A percentile compares a stretch with the other conserved stretches of the same genome.
phyloP scores from a whole-genome alignment of 768 basidiomycete species.

The Panaeolus papilionaceus region DNA sequence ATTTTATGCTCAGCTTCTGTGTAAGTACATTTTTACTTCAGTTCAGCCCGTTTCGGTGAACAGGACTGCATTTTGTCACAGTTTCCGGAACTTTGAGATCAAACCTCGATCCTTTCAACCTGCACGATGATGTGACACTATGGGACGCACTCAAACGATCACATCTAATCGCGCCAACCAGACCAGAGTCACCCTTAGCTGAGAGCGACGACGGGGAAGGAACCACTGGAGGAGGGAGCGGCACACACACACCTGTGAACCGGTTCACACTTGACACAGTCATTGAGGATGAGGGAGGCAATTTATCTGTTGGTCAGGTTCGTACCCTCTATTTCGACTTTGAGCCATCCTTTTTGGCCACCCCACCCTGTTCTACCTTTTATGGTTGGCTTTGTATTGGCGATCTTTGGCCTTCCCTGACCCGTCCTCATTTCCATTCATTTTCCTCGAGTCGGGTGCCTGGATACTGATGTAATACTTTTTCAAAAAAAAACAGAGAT shows the following conservation, averaged over 20 bases:
- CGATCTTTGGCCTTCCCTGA: neutral
- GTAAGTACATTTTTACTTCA: conserved; percentile 35
- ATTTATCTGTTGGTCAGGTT: conserved; percentile 78
- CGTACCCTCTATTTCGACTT: conserved; percentile 23
- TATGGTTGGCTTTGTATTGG: neutral
- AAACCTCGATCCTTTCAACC: conserved; percentile 90
- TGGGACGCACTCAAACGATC: conserved; percentile 91
- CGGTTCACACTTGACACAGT: conserved; percentile 85
- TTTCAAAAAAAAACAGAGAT: conserved; percentile 53
- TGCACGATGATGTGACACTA: conserved; percentile 78
- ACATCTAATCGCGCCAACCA: conserved; percentile 65
- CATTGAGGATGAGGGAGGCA: conserved; percentile 87
- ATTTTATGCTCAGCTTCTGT: conserved; percentile 46
- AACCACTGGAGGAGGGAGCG: conserved; percentile 35
- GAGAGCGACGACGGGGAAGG: neutral
- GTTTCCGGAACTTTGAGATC: conserved; percentile 84
- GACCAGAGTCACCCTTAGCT: conserved; percentile 28
- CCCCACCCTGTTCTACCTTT: conserved; percentile 20
- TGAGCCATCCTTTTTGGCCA: conserved; percentile 9
- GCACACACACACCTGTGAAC: conserved; percentile 51
- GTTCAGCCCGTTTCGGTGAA: neutral
- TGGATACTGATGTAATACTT: conserved; percentile 8
- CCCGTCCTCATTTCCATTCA: conserved; percentile 17
- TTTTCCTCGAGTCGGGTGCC: conserved; percentile 12
- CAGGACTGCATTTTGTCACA: conserved; percentile 27